Evolutionary conservation across 805 yeast species (phyloP).

Genomic region (Torulaspora quercuum): DNA sequence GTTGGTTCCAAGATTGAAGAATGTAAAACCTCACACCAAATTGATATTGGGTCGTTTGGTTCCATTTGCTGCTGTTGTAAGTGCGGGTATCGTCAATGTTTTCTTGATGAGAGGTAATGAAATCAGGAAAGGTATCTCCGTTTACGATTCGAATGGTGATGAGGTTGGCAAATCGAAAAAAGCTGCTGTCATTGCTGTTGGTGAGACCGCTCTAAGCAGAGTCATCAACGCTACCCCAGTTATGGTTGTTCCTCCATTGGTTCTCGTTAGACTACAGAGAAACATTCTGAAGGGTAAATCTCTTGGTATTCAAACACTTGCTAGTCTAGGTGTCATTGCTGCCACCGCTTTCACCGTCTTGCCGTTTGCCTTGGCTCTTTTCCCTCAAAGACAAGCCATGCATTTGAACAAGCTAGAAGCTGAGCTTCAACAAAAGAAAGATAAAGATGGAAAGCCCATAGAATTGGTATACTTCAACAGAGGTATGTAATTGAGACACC

Average conservation of each 20-base stretch:
- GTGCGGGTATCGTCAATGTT: conserved; percentile 96
- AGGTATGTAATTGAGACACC: conserved; percentile 64
- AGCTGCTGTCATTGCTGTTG: conserved; percentile 92
- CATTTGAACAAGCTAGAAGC: conserved; percentile 59
- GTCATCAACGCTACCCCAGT: conserved; percentile 96
- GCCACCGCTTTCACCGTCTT: conserved; percentile 80
- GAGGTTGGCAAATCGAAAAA: conserved; percentile 69
- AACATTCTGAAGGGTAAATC: conserved; percentile 66
- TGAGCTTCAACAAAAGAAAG: conserved; percentile 57
- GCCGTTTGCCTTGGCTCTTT: conserved; percentile 93
- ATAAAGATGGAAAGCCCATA: conserved; percentile 56
- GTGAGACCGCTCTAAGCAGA: conserved; percentile 93
- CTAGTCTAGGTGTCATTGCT: conserved; percentile 83
- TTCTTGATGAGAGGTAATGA: conserved; percentile 95
- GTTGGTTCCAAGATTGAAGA: conserved; percentile 78
- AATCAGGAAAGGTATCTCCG: conserved; percentile 77
- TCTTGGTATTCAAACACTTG: conserved; percentile 56
- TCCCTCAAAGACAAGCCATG: conserved; percentile 82
- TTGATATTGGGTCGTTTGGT: conserved; percentile 79
- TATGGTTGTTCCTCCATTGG: conserved; percentile 93
- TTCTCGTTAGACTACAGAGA: conserved; percentile 73
- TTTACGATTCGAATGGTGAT: conserved; percentile 62
- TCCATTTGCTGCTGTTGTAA: conserved; percentile 97
- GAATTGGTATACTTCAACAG: conserved; percentile 79
- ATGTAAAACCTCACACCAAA: conserved; percentile 64